Percentiles rank a stretch among this genome's conserved stretches.
phyloP scores from a whole-genome alignment of 345 rosid species.

The Arabidopsis arenosa region DNA sequence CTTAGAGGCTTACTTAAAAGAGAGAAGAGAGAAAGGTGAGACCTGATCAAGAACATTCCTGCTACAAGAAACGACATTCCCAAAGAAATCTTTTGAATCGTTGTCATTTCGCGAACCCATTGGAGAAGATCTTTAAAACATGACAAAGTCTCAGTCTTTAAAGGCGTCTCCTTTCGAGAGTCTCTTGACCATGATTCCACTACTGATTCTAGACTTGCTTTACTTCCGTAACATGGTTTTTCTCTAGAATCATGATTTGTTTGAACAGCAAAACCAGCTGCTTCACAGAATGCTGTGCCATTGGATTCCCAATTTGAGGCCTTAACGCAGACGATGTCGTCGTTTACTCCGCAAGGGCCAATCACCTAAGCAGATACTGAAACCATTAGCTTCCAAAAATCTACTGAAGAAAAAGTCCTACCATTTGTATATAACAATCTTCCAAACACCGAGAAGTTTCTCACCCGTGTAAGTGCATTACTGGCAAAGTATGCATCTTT shows the following conservation, averaged over 20 bases:
- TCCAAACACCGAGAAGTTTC: neutral
- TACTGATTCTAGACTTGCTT: constrained; percentile 80
- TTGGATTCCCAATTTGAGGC: constrained; percentile 84
- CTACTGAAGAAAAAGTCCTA: neutral
- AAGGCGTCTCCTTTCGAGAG: constrained; percentile 18
- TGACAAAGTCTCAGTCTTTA: constrained; percentile 45
- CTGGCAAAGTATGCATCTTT: constrained; percentile 82
- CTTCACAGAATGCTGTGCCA: constrained; percentile 82
- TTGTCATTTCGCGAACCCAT: constrained; percentile 50
- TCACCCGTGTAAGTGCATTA: constrained; percentile 71
- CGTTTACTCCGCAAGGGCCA: constrained; percentile 73
- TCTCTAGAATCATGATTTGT: constrained; percentile 47
- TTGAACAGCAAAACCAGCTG: constrained; percentile 80
- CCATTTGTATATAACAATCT: neutral
- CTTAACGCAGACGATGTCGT: constrained; percentile 76
- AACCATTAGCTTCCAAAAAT: constrained; percentile 18
- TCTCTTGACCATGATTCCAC: constrained; percentile 69
- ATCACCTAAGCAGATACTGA: constrained; percentile 32
- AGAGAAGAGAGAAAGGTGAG: constrained; percentile 12
- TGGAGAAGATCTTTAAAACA: constrained; percentile 44
- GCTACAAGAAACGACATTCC: constrained; percentile 88
- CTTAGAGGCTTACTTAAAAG: neutral
- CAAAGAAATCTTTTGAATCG: constrained; percentile 61
- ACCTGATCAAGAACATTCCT: constrained; percentile 66
- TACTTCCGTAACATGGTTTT: constrained; percentile 82